A percentile compares a stretch with the other conserved stretches of the same genome.
These are phyloP conservation scores for Pseudonitzschia delicatissima DNA, from an alignment of 108 stramenopile genomes.

Conservation along the genomic window DNA sequence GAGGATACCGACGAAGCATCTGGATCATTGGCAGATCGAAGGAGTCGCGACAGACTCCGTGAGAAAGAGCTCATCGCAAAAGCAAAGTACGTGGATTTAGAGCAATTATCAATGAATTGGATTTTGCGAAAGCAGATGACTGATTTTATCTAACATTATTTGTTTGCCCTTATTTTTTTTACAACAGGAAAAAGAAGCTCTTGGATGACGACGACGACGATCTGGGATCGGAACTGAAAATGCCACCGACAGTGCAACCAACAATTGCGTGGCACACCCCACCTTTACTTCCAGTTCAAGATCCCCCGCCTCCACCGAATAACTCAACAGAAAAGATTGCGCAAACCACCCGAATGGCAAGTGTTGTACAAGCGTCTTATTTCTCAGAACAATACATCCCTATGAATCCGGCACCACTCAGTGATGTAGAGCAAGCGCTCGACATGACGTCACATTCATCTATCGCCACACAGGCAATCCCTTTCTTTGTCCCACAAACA, in stretches of 20 bases:
- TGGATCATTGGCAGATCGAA: conserved; percentile 63
- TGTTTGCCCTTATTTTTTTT: not conserved
- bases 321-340: conserved; percentile 56
- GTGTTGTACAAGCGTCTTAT: conserved; percentile 46
- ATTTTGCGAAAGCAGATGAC: not conserved
- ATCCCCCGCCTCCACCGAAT: conserved; percentile 57
- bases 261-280: conserved; percentile 49
- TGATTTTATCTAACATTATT: conserved; percentile 4
- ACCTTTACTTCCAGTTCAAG: conserved; percentile 44
- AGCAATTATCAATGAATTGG: not conserved
- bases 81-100: conserved; percentile 51
- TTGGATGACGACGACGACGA: conserved; percentile 53
- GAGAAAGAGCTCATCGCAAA: conserved; percentile 79
- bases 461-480: conserved; percentile 54
- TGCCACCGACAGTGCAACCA: conserved; percentile 42
- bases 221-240: conserved; percentile 1
- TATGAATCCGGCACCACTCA: conserved; percentile 58
- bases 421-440: conserved; percentile 77
- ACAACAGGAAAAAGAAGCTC: conserved; percentile 54
- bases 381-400: conserved; percentile 61
- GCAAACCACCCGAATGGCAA: conserved; percentile 60
- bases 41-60: conserved; percentile 57
- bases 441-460: conserved; percentile 70
- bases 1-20: conserved; percentile 18
- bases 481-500: conserved; percentile 69